Evolutionary conservation across 768 basidiomycete species (phyloP).

Genomic region (Tremella fuciformis): DNA sequence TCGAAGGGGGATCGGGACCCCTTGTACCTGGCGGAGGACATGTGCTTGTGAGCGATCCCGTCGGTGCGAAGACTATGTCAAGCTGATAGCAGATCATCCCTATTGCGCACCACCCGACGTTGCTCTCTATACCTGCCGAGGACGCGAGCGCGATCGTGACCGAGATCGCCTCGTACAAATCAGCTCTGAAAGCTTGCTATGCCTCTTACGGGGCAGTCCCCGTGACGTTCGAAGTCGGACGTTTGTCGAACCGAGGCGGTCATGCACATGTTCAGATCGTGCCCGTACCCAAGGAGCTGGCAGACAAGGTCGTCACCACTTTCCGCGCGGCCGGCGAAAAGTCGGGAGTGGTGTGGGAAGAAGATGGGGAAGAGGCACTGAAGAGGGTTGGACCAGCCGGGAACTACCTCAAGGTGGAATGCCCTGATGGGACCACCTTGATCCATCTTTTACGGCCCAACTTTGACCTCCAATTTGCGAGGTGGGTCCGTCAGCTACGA

Average conservation of each 20-base stretch:
- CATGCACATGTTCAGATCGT: constrained; percentile 88
- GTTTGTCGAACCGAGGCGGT: constrained; percentile 78
- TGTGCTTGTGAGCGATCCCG: constrained; percentile 67
- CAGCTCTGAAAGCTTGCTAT: constrained; percentile 69
- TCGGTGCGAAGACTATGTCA: neutral
- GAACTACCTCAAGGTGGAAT: constrained; percentile 85
- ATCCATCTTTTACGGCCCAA: constrained; percentile 77
- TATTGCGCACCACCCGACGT: constrained; percentile 80
- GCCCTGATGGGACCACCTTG: constrained; percentile 79
- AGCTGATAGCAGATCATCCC: constrained; percentile 55
- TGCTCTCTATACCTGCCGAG: constrained; percentile 73
- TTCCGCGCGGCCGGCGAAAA: constrained; percentile 70
- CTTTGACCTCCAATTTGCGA: constrained; percentile 89
- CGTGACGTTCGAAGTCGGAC: constrained; percentile 83
- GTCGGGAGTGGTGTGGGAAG: constrained; percentile 71
- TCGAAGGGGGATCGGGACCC: constrained; percentile 46
- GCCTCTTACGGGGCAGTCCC: constrained; percentile 65
- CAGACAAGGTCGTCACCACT: constrained; percentile 64
- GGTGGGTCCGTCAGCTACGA: constrained; percentile 58
- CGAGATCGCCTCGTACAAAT: constrained; percentile 80
- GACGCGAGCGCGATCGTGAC: constrained; percentile 69
- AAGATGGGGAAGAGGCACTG: constrained; percentile 65
- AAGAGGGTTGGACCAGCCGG: constrained; percentile 55
- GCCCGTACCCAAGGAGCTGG: constrained; percentile 54
- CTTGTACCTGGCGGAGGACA: constrained; percentile 91